Evolutionary conservation across 352 stramenopile species (phyloP), one percentile per base, ranked within the genome.

Genomic region (Blastocystis sp.): DNA sequence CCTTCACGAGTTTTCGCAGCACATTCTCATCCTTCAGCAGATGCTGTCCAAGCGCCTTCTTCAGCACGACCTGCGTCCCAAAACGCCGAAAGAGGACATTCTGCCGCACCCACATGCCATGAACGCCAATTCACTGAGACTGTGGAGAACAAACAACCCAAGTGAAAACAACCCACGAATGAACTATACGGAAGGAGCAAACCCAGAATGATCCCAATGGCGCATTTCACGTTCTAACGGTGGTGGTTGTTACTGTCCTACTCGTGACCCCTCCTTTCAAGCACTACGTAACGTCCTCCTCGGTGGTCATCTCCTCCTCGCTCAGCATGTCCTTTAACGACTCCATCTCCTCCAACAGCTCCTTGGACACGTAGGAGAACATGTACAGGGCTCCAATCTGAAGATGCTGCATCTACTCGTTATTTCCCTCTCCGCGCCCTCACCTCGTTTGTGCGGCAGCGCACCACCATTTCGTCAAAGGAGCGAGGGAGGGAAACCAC

Each of bases 181-280:
- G 14, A 56, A 56, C 48, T 56, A 56, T 7, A 56, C 5, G 48
- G 48, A 56, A 17, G 48, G 28, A 34, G 28, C 28, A 34, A 34
- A 34, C 28, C 28, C 28, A 0, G 28, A 34, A 34, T 34, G 28
- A 34, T 34, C 28, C 28, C 28, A 34, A 34, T 34, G 28, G 28
- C 28, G 28, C 28, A 34, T 34, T 34, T 34, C 28, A 76, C 21
- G 67, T 56, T 40, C 23, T 59, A 17, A 52, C 14, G 17, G 21
- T 64, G 14, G 52, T 81, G 38, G 71, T 81, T 81, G 71, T 81
- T 81, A 81, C 71, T 81, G 71, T 81, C n/a, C 71, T 81, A 81
- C 4, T 21, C 34, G 40, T 65, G 40, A 62, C 14, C 21, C 21
- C 0, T 56, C 17, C 28, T 23, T 40, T 34, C 5, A 38, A 38